phyloP scores from a whole-genome alignment of 2,329 filamentous ascomycete species.

The Lecanoromycetidae sp. region DNA sequence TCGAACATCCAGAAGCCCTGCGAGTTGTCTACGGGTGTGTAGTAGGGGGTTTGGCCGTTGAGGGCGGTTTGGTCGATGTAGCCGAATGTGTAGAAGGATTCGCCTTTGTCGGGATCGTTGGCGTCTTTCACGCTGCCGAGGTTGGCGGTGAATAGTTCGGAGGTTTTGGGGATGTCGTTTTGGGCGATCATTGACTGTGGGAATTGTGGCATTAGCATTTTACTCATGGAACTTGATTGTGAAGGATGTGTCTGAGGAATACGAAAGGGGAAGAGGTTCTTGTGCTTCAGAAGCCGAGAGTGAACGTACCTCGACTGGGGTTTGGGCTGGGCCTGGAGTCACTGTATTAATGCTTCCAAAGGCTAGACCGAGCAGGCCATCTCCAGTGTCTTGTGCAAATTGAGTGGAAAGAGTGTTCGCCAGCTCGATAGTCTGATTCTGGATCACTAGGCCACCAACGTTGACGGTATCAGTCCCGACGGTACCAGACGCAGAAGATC shows the following conservation, averaged over 20 bases:
- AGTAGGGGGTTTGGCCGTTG: conserved; percentile 43
- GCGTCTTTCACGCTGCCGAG: conserved; percentile 46
- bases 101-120: conserved; percentile 31
- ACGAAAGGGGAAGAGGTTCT: too few relatives aligned
- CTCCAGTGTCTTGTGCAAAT: conserved; percentile 45
- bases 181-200: conserved; percentile 11
- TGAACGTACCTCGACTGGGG: conserved; percentile 57
- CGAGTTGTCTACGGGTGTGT: conserved; percentile 49
- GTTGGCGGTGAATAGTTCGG: conserved; percentile 52
- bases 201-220: too few relatives aligned
- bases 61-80: conserved; percentile 52
- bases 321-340: conserved; percentile 41
- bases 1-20: conserved; percentile 58
- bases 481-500: conserved; percentile 51
- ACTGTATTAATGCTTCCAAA: conserved; percentile 55
- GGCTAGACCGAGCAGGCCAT: conserved; percentile 56
- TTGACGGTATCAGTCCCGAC: conserved; percentile 52
- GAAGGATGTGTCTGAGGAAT: too few relatives aligned
- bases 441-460: conserved; percentile 49
- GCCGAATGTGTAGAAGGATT: conserved; percentile 61
- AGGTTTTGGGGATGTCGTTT: conserved; percentile 39
- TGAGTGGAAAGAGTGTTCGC: conserved; percentile 47
- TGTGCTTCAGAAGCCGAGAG: conserved; percentile 56
- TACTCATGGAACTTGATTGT: too few relatives aligned
- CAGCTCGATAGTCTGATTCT: conserved; percentile 53